phyloP scores from a whole-genome alignment of 768 basidiomycete genomes.

The Hericium alpestre region DNA sequence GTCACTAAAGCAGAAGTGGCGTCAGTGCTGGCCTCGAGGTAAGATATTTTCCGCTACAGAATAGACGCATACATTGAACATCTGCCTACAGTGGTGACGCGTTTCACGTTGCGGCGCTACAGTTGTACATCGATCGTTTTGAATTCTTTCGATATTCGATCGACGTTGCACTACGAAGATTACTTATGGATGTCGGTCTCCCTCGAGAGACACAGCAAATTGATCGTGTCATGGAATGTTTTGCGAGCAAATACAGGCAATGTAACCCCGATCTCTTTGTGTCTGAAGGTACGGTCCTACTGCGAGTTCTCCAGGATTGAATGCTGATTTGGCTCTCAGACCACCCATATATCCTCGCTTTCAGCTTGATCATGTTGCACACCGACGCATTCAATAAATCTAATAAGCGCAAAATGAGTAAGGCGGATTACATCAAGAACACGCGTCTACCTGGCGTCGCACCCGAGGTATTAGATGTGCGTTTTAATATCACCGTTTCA shows the following conservation, averaged over 20 bases:
- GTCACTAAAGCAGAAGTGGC: slow-evolving; percentile 76
- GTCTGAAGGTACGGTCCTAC: slow-evolving; percentile 48
- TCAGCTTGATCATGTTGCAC: slow-evolving; percentile 97
- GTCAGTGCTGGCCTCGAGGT: slow-evolving; percentile 75
- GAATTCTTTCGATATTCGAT: slow-evolving; percentile 73
- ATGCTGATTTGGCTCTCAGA: slow-evolving; percentile 36
- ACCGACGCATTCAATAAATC: slow-evolving; percentile 98
- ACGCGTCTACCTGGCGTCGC: slow-evolving; percentile 78
- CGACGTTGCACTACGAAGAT: slow-evolving; percentile 80
- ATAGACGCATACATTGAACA: background rate
- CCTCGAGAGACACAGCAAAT: slow-evolving; percentile 98
- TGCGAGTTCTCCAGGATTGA: background rate
- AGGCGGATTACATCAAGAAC: slow-evolving; percentile 88
- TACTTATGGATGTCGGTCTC: slow-evolving; percentile 85
- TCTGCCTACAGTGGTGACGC: slow-evolving; percentile 45
- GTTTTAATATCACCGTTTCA: slow-evolving; percentile 14
- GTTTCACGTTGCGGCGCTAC: slow-evolving; percentile 61
- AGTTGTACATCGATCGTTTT: slow-evolving; percentile 64
- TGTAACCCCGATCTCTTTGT: slow-evolving; percentile 78
- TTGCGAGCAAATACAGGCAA: slow-evolving; percentile 71
- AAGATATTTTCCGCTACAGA: slow-evolving; percentile 8
- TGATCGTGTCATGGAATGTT: slow-evolving; percentile 93
- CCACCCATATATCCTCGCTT: slow-evolving; percentile 91
- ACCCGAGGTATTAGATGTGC: slow-evolving; percentile 77
- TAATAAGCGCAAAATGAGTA: slow-evolving; percentile 96